Base-by-base conservation (phyloP, 2,329 filamentous ascomycete genomes). In the Anthostomella pinea region DNA sequence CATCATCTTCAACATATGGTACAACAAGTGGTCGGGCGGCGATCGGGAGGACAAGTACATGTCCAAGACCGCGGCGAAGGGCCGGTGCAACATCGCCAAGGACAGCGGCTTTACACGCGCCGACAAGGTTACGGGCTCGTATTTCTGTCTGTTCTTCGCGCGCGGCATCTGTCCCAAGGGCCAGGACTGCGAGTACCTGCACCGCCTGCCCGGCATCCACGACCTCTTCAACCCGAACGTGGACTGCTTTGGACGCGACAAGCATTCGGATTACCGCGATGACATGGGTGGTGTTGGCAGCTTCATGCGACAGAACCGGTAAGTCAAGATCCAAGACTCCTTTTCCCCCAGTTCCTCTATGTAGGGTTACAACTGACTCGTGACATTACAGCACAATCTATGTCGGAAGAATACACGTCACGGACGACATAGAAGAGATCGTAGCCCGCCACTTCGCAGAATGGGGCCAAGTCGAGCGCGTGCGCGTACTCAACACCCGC, bases 251-350 rank as follows among this genome's bases (percentile, higher is more conserved):
- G 88, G 88, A 2, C 77, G 91, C 40, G 91, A 96, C 71, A 95
- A 95, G 68, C 86, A 88, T 57, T 84, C 79, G 45, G 91, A 95
- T 58, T 97, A 96, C 65, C 74, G 90, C 54, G 91, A 97, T 60
- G 91, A 97, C 62, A 97, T 98, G 93, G 90, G 91, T 35, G 94
- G 94, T 48, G 89, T 96, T 2, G 93, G 93, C 17, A 88, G 81
- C 44, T 98, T 98, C 58, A 84, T 90, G 79, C 77, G 93, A 15
- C 87, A 95, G 57, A 98, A 98, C 59, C 76, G 93, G n/a, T n/a
- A n/a, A n/a, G n/a, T n/a, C n/a, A n/a, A n/a, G n/a, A n/a, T n/a
- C n/a, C n/a, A n/a, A n/a, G n/a, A n/a, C n/a, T n/a, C n/a, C n/a
- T n/a, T n/a, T n/a, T n/a, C n/a, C n/a, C n/a, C n/a, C n/a, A n/a